Evolutionary conservation across 495 filamentous ascomycete genomes (phyloP).

Genomic region (Neurospora sp.): DNA sequence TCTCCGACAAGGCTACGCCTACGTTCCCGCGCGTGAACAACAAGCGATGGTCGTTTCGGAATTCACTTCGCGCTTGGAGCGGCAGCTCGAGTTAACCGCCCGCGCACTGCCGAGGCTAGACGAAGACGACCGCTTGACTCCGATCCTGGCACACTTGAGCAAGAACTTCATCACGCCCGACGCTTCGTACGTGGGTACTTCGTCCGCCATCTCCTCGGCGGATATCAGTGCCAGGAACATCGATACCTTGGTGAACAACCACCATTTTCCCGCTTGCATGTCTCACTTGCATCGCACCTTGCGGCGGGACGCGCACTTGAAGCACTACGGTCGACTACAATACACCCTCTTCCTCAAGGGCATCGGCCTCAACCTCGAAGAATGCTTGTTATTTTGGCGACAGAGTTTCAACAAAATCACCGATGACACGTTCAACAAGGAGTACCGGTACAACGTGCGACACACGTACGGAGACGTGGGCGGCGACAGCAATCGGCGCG

Average conservation of each 20-base stretch:
- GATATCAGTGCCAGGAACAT: conserved; percentile 69
- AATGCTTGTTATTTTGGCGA: conserved; percentile 93
- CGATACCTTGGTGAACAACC: conserved; percentile 53
- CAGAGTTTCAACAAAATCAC: conserved; percentile 69
- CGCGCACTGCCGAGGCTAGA: conserved; percentile 85
- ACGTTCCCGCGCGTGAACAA: conserved; percentile 81
- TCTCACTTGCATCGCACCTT: conserved; percentile 73
- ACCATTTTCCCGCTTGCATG: conserved; percentile 95
- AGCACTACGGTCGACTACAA: conserved; percentile 89
- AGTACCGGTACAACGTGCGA: conserved; percentile 93
- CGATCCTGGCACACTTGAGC: conserved; percentile 85
- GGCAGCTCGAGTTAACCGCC: conserved; percentile 76
- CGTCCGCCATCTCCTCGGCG: conserved; percentile 45
- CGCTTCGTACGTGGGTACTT: conserved; percentile 53
- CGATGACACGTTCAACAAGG: conserved; percentile 88
- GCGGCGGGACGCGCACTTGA: conserved; percentile 76
- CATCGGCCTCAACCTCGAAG: conserved; percentile 81
- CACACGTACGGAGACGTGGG: conserved; percentile 93
- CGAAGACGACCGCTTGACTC: conserved; percentile 90
- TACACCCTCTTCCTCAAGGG: conserved; percentile 98
- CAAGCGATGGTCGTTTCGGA: conserved; percentile 79
- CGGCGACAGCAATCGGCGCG: conserved; percentile 77
- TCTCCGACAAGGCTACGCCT: conserved; percentile 73
- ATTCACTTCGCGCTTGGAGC: conserved; percentile 68
- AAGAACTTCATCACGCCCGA: conserved; percentile 90